A percentile compares a stretch with the other conserved stretches of the same genome.
These are phyloP conservation scores for Thoreauomyces humboldtii DNA, from an alignment of 192 early-diverging fungal species.

Conservation along the genomic window DNA sequence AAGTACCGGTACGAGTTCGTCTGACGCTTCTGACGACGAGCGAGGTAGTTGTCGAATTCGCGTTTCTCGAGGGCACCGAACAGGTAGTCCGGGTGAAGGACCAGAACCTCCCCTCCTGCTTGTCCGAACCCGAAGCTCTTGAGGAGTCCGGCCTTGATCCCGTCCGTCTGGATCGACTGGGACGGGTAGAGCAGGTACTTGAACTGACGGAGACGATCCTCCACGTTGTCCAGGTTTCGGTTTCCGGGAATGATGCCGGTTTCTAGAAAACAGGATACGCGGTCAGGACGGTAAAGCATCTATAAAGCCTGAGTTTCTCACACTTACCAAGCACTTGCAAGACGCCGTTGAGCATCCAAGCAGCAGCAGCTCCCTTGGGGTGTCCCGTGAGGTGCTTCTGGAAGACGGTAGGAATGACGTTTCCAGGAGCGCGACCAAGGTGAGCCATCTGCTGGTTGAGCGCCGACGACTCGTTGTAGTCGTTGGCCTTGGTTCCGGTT, in stretches of 20 bases:
- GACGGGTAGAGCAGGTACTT: constrained; percentile 81
- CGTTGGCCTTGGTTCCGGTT: constrained; percentile 91
- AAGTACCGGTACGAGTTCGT: constrained; percentile 82
- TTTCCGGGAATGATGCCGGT: constrained; percentile 89
- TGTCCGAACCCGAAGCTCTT: constrained; percentile 97
- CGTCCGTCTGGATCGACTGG: constrained; percentile 83
- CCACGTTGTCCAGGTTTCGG: constrained; percentile 86
- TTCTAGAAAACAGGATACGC: too few species aligned
- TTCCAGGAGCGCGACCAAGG: constrained; percentile 82
- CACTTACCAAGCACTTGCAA: constrained; percentile 80
- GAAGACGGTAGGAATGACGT: constrained; percentile 74
- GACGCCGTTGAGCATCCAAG: constrained; percentile 95
- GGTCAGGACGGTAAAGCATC: too few species aligned
- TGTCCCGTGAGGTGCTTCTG: constrained; percentile 96
- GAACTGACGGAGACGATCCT: constrained; percentile 68
- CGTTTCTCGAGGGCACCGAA: constrained; percentile 68
- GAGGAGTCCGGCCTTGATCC: constrained; percentile 84
- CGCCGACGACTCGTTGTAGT: constrained; percentile 89
- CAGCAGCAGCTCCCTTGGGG: constrained; percentile 94
- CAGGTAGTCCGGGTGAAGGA: constrained; percentile 86
- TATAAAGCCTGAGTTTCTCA: too few species aligned
- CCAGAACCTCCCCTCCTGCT: constrained; percentile 84
- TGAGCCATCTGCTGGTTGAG: constrained; percentile 81
- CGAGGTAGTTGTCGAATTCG: constrained; percentile 69
- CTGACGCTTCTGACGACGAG: constrained; percentile 68